Conservation (phyloP, 1,139 yeast species). For the Taphrina sp. region DNA sequence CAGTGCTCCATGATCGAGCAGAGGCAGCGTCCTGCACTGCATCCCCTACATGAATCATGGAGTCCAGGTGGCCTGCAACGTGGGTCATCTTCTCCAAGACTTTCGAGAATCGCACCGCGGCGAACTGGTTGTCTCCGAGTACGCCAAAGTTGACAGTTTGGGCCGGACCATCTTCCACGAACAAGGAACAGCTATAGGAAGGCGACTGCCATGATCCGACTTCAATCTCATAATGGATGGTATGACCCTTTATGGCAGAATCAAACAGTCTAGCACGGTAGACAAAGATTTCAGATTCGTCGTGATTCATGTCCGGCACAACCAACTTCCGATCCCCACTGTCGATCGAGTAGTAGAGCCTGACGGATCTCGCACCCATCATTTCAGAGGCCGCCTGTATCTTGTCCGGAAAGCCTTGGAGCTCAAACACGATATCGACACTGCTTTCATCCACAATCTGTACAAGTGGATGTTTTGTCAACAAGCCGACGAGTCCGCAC, state of each 20-base stretch:
- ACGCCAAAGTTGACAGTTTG: conserved; percentile 12
- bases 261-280: conserved; percentile 16
- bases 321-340: not conserved
- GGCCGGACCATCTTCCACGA: not conserved
- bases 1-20: conserved; percentile 29
- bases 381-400: not conserved
- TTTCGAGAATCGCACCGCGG: conserved; percentile 15
- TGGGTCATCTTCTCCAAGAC: not conserved
- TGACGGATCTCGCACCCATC: too few species aligned
- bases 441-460: conserved; percentile 17
- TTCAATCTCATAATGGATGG: conserved; percentile 1
- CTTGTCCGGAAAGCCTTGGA: not conserved
- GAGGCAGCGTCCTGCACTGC: conserved; percentile 28
- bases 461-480: conserved; percentile 23
- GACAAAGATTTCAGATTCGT: conserved; percentile 12
- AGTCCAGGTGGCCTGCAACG: not conserved
- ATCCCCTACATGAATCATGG: conserved; percentile 23
- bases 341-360: not conserved
- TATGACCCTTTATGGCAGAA: not conserved
- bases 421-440: conserved; percentile 22
- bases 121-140: conserved; percentile 31
- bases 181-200: not conserved
- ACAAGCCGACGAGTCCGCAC: not conserved
- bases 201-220: conserved; percentile 15
- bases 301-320: not conserved